Evolutionary conservation across 345 rosid species (phyloP).

Genomic region (Rubroshorea leprosula): DNA sequence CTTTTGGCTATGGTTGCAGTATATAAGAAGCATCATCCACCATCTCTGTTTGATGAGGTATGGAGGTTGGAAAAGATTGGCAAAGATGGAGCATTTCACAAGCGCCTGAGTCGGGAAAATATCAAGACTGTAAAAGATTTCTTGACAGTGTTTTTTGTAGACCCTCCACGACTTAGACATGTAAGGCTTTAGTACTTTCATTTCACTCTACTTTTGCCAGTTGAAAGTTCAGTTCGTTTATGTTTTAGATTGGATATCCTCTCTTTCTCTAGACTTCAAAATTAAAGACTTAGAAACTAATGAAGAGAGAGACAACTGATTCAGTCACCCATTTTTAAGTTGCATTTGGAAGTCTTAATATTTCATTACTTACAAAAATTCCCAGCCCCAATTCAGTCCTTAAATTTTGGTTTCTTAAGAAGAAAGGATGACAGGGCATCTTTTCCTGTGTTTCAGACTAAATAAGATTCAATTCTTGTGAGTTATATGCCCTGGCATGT

Average conservation of each 20-base stretch:
- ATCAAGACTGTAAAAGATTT: conserved; percentile 80
- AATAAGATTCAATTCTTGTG: not conserved
- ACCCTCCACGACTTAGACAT: conserved; percentile 71
- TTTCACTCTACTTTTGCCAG: not conserved
- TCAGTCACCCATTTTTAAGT: not conserved
- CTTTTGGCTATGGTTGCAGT: conserved; percentile 47
- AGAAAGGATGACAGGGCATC: too few species aligned
- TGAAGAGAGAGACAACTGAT: not conserved
- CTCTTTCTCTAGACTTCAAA: not conserved
- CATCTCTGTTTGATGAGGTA: conserved; percentile 74
- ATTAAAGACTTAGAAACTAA: not conserved
- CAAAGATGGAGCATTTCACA: conserved; percentile 98
- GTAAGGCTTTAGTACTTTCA: conserved; percentile 30
- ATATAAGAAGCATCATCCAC: conserved; percentile 95
- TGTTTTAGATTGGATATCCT: not conserved
- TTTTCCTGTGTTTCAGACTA: not conserved
- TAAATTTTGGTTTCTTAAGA: not conserved
- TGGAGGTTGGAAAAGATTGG: conserved; percentile 99
- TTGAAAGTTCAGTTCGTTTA: not conserved
- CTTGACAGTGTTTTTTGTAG: conserved; percentile 53
- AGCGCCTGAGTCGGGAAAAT: conserved; percentile 59
- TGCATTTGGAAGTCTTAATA: not conserved
- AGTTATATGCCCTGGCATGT: not conserved
- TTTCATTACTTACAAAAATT: not conserved
- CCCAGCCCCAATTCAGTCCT: not conserved